Evolutionary conservation across 495 filamentous ascomycete species (phyloP), one percentile per base, ranked within the genome.

Genomic region (Penicillium nucicola): DNA sequence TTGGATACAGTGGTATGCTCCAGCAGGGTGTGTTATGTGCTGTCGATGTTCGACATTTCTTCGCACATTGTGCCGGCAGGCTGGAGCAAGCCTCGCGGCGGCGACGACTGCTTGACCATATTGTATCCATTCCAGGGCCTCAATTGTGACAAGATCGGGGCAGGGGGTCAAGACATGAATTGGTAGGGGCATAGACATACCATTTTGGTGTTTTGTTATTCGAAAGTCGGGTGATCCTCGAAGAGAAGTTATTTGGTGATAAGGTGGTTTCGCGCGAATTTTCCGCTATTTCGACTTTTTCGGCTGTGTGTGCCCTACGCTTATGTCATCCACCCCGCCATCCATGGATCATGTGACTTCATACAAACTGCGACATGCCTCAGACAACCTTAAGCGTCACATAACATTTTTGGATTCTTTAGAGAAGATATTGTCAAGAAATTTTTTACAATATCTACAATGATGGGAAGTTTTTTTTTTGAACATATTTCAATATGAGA

Each of bases 141-240:
- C 44, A 38, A 25, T 53, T 47, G 50, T 12, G 33, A 33, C 33
- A n/a, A 38, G 23, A 45, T 23, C 22, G 18, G 14, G 30, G 23
- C 45, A 20, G 15, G 38, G 13, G 22, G 10, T 34, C 34, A 17
- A 17, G 25, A 28, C 17, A 8, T 5, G 17, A 6, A 35, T 28
- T 28, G 25, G 25, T 8, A 28, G 25, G 25, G 5, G 7, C 10
- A 28, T 28, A 8, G 25, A 62, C 68, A 47, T 63, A 75, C 72
- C 72, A 75, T 77, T 70, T 71, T 77, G 68, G 53, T 58, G 57
- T 46, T 55, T 52, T 52, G 57, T 53, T 60, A 56, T 54, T 52
- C 64, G 58, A 53, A 52, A 62, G 79, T 81, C 79, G 79, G 77
- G 73, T 78, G 66, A 71, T 84, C 81, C 81, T 84, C 81, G 74